Base-by-base conservation (phyloP, 371 early-diverging fungal genomes). In the Mucor racemosus region DNA sequence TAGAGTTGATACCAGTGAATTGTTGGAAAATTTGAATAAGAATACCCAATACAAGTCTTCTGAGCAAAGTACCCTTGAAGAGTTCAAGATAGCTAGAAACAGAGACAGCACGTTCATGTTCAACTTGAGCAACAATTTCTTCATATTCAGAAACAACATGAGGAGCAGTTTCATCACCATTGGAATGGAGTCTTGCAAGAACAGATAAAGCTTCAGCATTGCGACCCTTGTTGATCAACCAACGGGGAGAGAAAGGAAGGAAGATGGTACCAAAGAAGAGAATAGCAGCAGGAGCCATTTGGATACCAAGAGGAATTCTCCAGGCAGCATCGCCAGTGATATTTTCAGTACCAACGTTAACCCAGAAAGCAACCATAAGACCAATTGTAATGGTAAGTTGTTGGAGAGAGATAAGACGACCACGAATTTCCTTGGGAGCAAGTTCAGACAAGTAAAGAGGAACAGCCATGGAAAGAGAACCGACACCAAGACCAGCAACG, bases 201-300 rank as follows among this genome's bases (percentile, higher is more conserved):
- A 90, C 91, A 53, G 70, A 60, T 17, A 88, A 78, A 34, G 92
- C 94, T 69, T 96, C 95, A n/a, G 91, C 92, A 33, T 87, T 92
- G 42, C 83, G 79, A 39, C 78, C 90, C 41, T 71, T 76, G 68
- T 61, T 68, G 59, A 79, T 46, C 62, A 87, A 74, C 87, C 87
- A 87, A 65, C 87, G 86, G 35, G 88, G 87, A 36, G 87, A 86
- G 67, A 81, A 84, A 35, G 88, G 88, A 53, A 88, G 72, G 77
- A 88, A 79, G 41, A 82, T 71, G 71, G 72, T 67, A 66, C 85
- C 86, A 26, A 79, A 3, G 50, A 65, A 54, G 31, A 88, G 80
- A 39, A 86, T 53, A 46, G 74, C 61, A 53, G 82, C 87, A 31
- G 82, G 84, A n/a, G 66, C 66, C 34, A 79, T 76, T 60, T 86